These are phyloP conservation scores for Beauveria varroae DNA, from an alignment of 2,329 filamentous ascomycete genomes.

Conservation along the genomic window DNA sequence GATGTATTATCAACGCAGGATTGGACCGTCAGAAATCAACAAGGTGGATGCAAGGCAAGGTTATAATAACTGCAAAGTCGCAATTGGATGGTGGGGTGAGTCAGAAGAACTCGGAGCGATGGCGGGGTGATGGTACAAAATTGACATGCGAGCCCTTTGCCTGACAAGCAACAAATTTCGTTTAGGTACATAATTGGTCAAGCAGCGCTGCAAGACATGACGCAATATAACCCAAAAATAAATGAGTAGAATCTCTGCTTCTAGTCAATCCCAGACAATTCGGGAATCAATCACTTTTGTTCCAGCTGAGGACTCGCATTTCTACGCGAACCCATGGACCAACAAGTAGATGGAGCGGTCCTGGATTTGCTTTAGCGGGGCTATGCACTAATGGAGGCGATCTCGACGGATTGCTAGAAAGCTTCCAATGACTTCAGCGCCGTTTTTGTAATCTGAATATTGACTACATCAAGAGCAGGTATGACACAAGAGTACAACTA, in stretches of 20 bases:
- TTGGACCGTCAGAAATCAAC: not conserved
- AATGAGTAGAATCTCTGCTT: not conserved
- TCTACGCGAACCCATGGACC: not conserved
- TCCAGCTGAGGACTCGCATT: too few species aligned
- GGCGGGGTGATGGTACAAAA: slow-evolving; percentile 10
- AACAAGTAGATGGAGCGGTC: not conserved
- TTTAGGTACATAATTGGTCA: slow-evolving; percentile 10
- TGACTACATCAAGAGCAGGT: not conserved
- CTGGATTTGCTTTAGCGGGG: not conserved
- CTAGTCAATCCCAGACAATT: not conserved
- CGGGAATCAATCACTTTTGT: too few species aligned
- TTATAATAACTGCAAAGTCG: slow-evolving; percentile 7
- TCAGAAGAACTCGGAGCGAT: slow-evolving; percentile 10
- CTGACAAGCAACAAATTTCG: not conserved
- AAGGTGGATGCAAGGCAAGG: not conserved
- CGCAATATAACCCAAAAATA: too few species aligned
- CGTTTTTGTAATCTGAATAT: not conserved
- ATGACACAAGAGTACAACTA: not conserved
- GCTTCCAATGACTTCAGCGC: slow-evolving; percentile 11
- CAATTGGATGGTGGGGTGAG: slow-evolving; percentile 9
- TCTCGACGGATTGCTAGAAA: not conserved
- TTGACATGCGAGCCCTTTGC: slow-evolving; percentile 3
- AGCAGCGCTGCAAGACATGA: not conserved
- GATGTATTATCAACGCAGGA: not conserved
- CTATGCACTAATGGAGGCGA: slow-evolving; percentile 4